phyloP scores from a whole-genome alignment of 495 filamentous ascomycete species.

The Aspergillus cristatus region DNA sequence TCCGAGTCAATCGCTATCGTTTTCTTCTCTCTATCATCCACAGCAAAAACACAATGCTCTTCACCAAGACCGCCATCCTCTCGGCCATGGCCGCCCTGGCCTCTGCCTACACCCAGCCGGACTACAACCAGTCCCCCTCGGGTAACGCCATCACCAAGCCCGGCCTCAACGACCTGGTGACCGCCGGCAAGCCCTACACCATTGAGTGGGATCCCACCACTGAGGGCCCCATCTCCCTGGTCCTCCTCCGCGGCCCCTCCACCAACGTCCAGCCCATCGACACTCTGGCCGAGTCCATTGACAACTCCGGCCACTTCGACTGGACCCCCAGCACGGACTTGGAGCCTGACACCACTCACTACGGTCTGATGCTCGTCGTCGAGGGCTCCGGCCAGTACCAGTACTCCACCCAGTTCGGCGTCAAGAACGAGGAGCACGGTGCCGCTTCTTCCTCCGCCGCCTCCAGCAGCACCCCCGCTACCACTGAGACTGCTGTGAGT shows the following conservation, averaged over 20 bases:
- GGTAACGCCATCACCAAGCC: conserved; percentile 53
- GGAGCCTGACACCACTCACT: conserved; percentile 42
- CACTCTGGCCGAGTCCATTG: conserved; percentile 45
- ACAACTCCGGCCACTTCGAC: conserved; percentile 48
- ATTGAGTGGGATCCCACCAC: conserved; percentile 52
- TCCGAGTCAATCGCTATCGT: neutral
- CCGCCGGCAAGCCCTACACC: conserved; percentile 45
- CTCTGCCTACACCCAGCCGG: conserved; percentile 42
- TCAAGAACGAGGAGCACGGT: conserved; percentile 42
- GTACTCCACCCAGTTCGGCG: conserved; percentile 61
- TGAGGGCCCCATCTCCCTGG: conserved; percentile 44
- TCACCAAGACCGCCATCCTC: conserved; percentile 35
- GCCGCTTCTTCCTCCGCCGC: conserved; percentile 32
- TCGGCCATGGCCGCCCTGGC: conserved; percentile 42
- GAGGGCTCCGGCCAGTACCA: conserved; percentile 56
- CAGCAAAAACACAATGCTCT: conserved; percentile 40
- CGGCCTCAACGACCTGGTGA: conserved; percentile 42
- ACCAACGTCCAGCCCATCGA: conserved; percentile 44
- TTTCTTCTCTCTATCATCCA: conserved; percentile 10
- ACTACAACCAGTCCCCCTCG: conserved; percentile 35
- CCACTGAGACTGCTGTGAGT: conserved; percentile 9
- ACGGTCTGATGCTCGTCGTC: conserved; percentile 58
- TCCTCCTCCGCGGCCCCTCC: conserved; percentile 54
- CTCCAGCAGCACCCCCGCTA: conserved; percentile 4
- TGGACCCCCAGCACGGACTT: conserved; percentile 49